Evolutionary conservation across 2,329 filamentous ascomycete species (phyloP).

Genomic region (Lasiodiplodia sp.): DNA sequence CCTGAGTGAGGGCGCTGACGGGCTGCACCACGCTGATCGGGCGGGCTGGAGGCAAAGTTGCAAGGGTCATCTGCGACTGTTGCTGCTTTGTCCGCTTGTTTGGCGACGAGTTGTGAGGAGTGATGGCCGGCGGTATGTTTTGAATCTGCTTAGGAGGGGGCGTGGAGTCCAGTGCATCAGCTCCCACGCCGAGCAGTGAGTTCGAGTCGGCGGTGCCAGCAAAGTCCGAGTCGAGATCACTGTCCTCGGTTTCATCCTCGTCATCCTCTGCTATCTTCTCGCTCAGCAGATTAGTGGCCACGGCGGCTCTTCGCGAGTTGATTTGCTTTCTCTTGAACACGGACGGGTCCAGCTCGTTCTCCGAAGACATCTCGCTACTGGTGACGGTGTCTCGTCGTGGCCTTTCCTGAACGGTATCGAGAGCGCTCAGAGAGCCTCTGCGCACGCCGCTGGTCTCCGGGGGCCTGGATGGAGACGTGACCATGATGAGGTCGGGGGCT

Average conservation of each 20-base stretch:
- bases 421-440: conserved; percentile 73
- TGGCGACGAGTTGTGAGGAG: conserved; percentile 62
- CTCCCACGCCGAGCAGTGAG: conserved; percentile 72
- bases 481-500: conserved; percentile 62
- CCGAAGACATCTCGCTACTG: conserved; percentile 82
- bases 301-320: conserved; percentile 65
- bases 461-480: conserved; percentile 63
- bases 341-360: conserved; percentile 77
- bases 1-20: conserved; percentile 74
- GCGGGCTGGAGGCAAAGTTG: conserved; percentile 74
- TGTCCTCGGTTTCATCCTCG: conserved; percentile 49
- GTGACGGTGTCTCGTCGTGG: conserved; percentile 78
- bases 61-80: conserved; percentile 57
- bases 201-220: conserved; percentile 64
- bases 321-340: conserved; percentile 70
- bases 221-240: conserved; percentile 50
- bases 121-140: conserved; percentile 52
- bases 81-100: conserved; percentile 64
- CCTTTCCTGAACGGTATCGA: conserved; percentile 74
- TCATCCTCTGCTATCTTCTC: conserved; percentile 57
- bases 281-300: conserved; percentile 60
- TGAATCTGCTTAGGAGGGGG: conserved; percentile 51
- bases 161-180: conserved; percentile 65
- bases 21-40: conserved; percentile 75
- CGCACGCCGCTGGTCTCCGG: conserved; percentile 54